phyloP scores from a whole-genome alignment of 257 asterid species.

The Scutellaria barbata region DNA sequence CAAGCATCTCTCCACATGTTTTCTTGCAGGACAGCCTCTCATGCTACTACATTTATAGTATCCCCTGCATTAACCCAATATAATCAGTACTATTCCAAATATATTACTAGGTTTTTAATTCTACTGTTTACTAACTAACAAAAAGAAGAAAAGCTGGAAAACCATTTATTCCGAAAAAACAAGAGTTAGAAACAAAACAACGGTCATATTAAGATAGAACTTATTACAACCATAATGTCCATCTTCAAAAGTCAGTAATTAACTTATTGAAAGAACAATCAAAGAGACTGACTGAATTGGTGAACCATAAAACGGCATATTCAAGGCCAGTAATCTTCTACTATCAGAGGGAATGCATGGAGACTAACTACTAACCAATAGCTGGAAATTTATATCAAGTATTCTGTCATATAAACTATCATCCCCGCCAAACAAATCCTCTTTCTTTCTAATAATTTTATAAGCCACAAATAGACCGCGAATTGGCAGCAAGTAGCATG shows the following conservation, averaged over 20 bases:
- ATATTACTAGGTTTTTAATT: too few relatives aligned
- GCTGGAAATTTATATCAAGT: too few relatives aligned
- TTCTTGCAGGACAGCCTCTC: slow-evolving; percentile 96
- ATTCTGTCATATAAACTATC: too few relatives aligned
- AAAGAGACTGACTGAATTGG: not conserved
- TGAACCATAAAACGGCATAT: not conserved
- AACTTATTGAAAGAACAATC: not conserved
- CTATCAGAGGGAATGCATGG: not conserved
- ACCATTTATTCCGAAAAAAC: not conserved
- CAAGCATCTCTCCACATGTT: slow-evolving; percentile 89
- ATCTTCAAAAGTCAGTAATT: too few relatives aligned
- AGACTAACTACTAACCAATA: not conserved
- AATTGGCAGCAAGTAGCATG: too few relatives aligned
- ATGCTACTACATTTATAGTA: slow-evolving; percentile 93
- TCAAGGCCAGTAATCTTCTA: not conserved
- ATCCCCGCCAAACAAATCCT: too few relatives aligned
- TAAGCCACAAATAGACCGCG: too few relatives aligned
- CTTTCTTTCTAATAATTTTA: too few relatives aligned
- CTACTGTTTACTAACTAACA: too few relatives aligned
- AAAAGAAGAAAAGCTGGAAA: not conserved
- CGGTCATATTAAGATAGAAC: too few relatives aligned
- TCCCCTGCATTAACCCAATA: slow-evolving; percentile 56
- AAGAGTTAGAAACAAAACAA: too few relatives aligned
- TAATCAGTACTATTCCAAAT: slow-evolving; percentile 36
- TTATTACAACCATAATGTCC: too few relatives aligned